phyloP scores from a whole-genome alignment of 352 stramenopile genomes.

The Peronosclerospora sorghi region DNA sequence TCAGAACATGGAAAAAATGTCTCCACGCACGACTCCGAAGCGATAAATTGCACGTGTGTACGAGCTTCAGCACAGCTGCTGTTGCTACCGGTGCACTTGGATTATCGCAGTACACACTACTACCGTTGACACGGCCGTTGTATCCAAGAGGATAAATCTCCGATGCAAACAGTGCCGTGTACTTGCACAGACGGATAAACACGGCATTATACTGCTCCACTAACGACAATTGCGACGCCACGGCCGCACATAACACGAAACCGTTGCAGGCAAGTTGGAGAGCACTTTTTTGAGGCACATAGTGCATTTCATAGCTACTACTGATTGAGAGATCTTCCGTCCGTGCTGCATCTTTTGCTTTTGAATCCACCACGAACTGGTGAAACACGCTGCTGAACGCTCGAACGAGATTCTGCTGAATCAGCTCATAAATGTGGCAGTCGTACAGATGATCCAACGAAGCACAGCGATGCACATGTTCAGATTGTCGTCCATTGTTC shows the following conservation, averaged over 20 bases:
- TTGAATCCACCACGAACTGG: constrained; percentile 50
- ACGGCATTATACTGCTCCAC: constrained; percentile 45
- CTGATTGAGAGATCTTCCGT: constrained; percentile 13
- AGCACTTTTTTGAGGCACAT: constrained; percentile 60
- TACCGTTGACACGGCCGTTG: constrained; percentile 42
- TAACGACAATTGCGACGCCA: constrained; percentile 42
- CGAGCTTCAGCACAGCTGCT: constrained; percentile 59
- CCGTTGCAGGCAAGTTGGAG: constrained; percentile 70
- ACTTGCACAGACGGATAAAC: constrained; percentile 55
- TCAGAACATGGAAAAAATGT: constrained; percentile 51
- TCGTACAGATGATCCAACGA: constrained; percentile 44
- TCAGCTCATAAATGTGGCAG: constrained; percentile 54
- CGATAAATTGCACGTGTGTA: constrained; percentile 39
- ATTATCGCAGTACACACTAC: constrained; percentile 54
- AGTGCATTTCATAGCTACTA: constrained; percentile 29
- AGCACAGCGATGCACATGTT: too few relatives aligned
- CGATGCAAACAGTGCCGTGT: constrained; percentile 46
- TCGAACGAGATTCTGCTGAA: constrained; percentile 36
- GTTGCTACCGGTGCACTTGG: constrained; percentile 56
- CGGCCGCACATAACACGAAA: constrained; percentile 52
- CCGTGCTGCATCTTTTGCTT: constrained; percentile 28
- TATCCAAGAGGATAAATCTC: constrained; percentile 51
- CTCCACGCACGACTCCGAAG: constrained; percentile 46
- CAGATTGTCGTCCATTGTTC: too few relatives aligned
- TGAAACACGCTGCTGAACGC: constrained; percentile 68